A percentile compares a stretch with the other conserved stretches of the same genome.
phyloP scores from a whole-genome alignment of 768 basidiomycete genomes.

The Lentinula raphanica region DNA sequence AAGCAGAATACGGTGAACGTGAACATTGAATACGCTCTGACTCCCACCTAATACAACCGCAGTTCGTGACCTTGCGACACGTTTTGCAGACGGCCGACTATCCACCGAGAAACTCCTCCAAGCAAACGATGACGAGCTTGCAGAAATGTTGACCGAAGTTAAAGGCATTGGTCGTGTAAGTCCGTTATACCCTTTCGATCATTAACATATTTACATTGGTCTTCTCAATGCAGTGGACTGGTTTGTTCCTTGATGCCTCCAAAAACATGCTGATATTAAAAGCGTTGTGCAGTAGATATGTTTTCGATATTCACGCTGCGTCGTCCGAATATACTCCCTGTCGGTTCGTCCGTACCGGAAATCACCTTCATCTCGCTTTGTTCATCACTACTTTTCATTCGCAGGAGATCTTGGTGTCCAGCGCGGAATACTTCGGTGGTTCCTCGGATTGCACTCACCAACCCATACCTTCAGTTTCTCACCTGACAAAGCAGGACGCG shows the following conservation, averaged over 20 bases:
- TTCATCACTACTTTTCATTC: background rate
- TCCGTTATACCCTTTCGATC: conserved; percentile 4
- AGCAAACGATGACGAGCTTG: conserved; percentile 72
- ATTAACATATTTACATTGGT: background rate
- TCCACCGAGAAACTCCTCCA: conserved; percentile 65
- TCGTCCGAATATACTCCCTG: conserved; percentile 75
- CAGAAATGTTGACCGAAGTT: conserved; percentile 70
- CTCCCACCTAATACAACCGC: background rate
- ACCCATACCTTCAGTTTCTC: conserved; percentile 42
- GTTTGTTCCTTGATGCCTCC: conserved; percentile 24
- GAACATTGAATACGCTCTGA: conserved; percentile 1
- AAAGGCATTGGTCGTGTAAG: conserved; percentile 73
- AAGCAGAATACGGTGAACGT: conserved; percentile 79
- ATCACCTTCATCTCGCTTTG: background rate
- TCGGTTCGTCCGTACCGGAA: conserved; percentile 33
- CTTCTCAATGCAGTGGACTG: conserved; percentile 48
- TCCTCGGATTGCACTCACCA: conserved; percentile 56
- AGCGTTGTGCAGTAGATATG: conserved; percentile 66
- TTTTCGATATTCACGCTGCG: conserved; percentile 86
- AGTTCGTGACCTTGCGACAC: conserved; percentile 76
- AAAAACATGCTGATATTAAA: background rate
- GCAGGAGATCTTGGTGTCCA: conserved; percentile 84
- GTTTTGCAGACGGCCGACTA: conserved; percentile 78
- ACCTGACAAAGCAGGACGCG: conserved; percentile 38
- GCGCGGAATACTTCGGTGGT: conserved; percentile 64